These are phyloP conservation scores for Oryza glaberrima DNA, from an alignment of 176 grass and related monocot species.

Conservation along the genomic window DNA sequence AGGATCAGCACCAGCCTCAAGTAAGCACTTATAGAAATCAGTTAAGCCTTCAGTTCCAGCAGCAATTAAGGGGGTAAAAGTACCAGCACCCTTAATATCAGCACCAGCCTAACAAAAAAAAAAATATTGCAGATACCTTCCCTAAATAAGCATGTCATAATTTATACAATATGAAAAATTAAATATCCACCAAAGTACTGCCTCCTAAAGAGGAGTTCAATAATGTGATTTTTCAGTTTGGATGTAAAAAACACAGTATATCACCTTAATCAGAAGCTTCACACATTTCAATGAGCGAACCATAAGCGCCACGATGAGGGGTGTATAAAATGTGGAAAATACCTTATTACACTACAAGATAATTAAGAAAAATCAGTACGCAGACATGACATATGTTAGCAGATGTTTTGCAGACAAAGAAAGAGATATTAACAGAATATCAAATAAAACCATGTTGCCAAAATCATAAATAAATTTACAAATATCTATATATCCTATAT, in stretches of 20 bases:
- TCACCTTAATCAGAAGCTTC: slow-evolving; percentile 44
- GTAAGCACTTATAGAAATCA: slow-evolving; percentile 36
- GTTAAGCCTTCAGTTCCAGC: slow-evolving; percentile 30
- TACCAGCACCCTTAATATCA: slow-evolving; percentile 40
- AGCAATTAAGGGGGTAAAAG: slow-evolving; percentile 26
- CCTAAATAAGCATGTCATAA: slow-evolving; percentile 14
- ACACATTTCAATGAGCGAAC: slow-evolving; percentile 25
- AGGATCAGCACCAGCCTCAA: slow-evolving; percentile 49
- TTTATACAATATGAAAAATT: background rate
- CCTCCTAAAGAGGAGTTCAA: too few relatives aligned
- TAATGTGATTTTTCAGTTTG: background rate
- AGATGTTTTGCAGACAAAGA: background rate
- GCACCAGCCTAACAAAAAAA: slow-evolving; percentile 40
- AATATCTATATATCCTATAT: too few relatives aligned
- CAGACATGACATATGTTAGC: background rate
- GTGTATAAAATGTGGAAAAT: slow-evolving; percentile 12
- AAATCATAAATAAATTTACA: too few relatives aligned
- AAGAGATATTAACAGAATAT: too few relatives aligned
- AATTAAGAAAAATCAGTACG: slow-evolving; percentile 20
- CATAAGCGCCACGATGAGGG: slow-evolving; percentile 14
- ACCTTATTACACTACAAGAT: slow-evolving; percentile 29
- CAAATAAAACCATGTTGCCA: too few relatives aligned
- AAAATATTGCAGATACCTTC: background rate
- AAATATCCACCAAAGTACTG: too few relatives aligned
- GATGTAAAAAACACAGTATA: background rate